Conservation (phyloP, 2,329 filamentous ascomycete genomes). For the Diaporthe caulivora region DNA sequence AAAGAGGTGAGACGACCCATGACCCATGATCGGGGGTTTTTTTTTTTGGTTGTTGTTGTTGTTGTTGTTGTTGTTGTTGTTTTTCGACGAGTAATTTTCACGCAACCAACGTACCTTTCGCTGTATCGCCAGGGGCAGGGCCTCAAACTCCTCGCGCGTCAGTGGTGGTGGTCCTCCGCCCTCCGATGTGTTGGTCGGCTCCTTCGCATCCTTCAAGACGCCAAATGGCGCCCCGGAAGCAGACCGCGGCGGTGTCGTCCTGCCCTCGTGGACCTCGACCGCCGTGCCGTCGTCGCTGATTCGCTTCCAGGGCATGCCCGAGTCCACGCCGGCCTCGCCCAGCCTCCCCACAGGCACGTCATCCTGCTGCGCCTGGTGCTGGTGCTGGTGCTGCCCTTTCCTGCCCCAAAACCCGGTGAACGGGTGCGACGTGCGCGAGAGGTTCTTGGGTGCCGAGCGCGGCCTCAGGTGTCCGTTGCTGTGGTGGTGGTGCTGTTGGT, state of each 20-base stretch:
- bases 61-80: too few species aligned
- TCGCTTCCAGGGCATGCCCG: conserved; percentile 12
- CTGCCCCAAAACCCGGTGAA: conserved; percentile 31
- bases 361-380: conserved; percentile 26
- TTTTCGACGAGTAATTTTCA: conserved; percentile 5
- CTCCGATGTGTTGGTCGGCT: conserved; percentile 22
- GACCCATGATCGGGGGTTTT: conserved; percentile 1
- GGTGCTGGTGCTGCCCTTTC: conserved; percentile 24
- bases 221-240: conserved; percentile 28
- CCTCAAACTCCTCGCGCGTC: conserved; percentile 63
- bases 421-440: conserved; percentile 31
- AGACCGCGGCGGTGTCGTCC: conserved; percentile 27
- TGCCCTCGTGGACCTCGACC: conserved; percentile 34
- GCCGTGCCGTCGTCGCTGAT: conserved; percentile 31
- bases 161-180: conserved; percentile 41
- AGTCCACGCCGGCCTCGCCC: conserved; percentile 18
- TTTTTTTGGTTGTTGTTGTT: too few species aligned
- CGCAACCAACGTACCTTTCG: conserved; percentile 59
- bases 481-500: neutral
- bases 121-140: conserved; percentile 62
- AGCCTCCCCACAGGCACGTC: conserved; percentile 6
- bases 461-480: conserved; percentile 32
- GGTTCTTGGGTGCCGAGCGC: conserved; percentile 37
- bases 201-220: conserved; percentile 29
- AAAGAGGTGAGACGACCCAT: conserved; percentile 5